These are phyloP conservation scores for Vaccinium vitisidaea DNA, from an alignment of 148 eudicot species.

Conservation along the genomic window DNA sequence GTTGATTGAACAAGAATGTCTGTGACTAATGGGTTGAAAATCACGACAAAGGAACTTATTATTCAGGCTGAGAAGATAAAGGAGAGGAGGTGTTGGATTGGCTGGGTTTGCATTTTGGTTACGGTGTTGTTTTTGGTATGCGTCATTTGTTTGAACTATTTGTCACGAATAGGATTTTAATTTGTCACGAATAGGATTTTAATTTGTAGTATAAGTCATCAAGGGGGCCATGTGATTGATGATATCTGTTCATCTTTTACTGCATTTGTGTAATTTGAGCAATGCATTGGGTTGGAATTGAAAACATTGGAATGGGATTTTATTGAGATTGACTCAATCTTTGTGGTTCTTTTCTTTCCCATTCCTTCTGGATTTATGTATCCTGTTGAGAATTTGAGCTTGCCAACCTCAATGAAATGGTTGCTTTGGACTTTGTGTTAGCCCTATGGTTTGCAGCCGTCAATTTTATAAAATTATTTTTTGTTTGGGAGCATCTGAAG, in stretches of 20 bases:
- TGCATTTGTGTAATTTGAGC: not conserved
- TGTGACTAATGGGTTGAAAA: constrained; percentile 19
- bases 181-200: not conserved
- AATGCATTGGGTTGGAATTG: not conserved
- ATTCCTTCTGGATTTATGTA: not conserved
- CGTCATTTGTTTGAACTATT: not conserved
- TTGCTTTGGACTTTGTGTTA: not conserved
- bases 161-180: not conserved
- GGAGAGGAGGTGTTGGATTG: constrained; percentile 14
- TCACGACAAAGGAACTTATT: constrained; percentile 15
- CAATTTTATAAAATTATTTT: too few species aligned
- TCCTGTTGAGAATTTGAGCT: not conserved
- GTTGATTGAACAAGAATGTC: constrained; percentile 18
- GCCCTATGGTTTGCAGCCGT: not conserved
- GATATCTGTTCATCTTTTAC: constrained; percentile 14
- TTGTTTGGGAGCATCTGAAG: too few species aligned
- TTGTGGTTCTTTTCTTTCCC: not conserved
- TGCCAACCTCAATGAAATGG: not conserved
- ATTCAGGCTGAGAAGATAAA: constrained; percentile 8
- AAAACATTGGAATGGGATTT: not conserved
- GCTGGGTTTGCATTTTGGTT: constrained; percentile 10
- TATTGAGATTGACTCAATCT: not conserved
- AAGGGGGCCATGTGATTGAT: not conserved
- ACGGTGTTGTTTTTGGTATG: not conserved
- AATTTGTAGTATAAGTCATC: not conserved